A percentile compares a stretch with the other conserved stretches of the same genome.
These are phyloP conservation scores for Penicillium macrosclerotiorum DNA, from an alignment of 495 filamentous ascomycete genomes.

Conservation along the genomic window DNA sequence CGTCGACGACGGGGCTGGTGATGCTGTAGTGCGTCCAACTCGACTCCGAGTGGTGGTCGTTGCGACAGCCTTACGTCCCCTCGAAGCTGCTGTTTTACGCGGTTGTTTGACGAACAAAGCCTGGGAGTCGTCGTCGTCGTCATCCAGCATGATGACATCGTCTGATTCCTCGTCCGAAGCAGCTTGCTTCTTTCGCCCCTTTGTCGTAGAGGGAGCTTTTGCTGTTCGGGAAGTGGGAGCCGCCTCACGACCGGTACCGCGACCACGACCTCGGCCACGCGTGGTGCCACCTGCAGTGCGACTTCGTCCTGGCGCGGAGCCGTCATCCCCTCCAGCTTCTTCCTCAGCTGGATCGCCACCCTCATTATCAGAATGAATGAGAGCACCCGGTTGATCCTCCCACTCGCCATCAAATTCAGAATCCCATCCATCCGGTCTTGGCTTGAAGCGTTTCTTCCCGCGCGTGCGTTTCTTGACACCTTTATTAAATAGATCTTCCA, in stretches of 20 bases:
- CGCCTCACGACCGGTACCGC: constrained; percentile 43
- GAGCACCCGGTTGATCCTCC: constrained; percentile 73
- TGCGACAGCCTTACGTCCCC: constrained; percentile 27
- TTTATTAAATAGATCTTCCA: constrained; percentile 69
- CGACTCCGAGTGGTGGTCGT: constrained; percentile 28
- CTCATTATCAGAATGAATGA: constrained; percentile 56
- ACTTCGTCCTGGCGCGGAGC: constrained; percentile 26
- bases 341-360: constrained; percentile 46
- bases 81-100: constrained; percentile 29
- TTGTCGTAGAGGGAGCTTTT: constrained; percentile 39
- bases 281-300: constrained; percentile 26
- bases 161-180: constrained; percentile 60
- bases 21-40: constrained; percentile 33
- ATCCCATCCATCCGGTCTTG: constrained; percentile 80
- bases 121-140: constrained; percentile 61
- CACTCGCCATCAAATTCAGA: constrained; percentile 80
- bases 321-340: constrained; percentile 45
- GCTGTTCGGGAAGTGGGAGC: constrained; percentile 36
- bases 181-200: constrained; percentile 42
- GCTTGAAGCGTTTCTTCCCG: constrained; percentile 65
- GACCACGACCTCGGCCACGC: constrained; percentile 50
- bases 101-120: constrained; percentile 55
- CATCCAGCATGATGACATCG: constrained; percentile 61
- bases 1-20: constrained; percentile 45
- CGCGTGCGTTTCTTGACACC: constrained; percentile 61